Evolutionary conservation across 192 early-diverging fungal species (phyloP).

Genomic region (Coemansia sp.): DNA sequence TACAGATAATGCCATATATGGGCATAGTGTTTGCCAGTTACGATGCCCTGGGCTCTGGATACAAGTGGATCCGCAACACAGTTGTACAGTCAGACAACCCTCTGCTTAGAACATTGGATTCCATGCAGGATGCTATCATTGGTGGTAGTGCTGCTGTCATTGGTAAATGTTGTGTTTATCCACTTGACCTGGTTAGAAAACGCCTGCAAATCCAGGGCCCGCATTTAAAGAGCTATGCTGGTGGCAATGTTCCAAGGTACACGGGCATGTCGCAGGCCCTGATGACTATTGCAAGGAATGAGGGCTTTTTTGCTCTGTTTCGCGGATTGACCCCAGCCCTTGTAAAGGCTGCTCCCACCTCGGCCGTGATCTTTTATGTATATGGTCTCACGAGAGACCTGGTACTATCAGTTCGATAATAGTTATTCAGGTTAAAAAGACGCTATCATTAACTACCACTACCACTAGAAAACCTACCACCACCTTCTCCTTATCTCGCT

Average conservation of each 20-base stretch:
- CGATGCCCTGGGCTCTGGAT: slow-evolving; percentile 54
- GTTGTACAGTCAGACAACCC: background rate
- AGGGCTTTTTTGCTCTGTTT: slow-evolving; percentile 83
- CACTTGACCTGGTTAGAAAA: slow-evolving; percentile 83
- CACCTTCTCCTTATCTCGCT: too few relatives aligned
- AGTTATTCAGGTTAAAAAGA: too few relatives aligned
- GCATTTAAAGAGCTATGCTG: slow-evolving; percentile 55
- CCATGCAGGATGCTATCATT: slow-evolving; percentile 62
- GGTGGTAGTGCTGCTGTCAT: slow-evolving; percentile 79
- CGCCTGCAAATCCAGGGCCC: slow-evolving; percentile 81
- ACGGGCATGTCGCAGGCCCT: slow-evolving; percentile 60
- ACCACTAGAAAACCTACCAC: too few relatives aligned
- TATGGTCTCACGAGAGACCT: slow-evolving; percentile 63
- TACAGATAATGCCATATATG: slow-evolving; percentile 96
- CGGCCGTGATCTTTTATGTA: slow-evolving; percentile 86
- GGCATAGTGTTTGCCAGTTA: slow-evolving; percentile 85
- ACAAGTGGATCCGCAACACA: slow-evolving; percentile 26
- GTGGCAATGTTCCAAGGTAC: slow-evolving; percentile 65
- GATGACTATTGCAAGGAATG: slow-evolving; percentile 61
- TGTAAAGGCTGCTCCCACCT: slow-evolving; percentile 81
- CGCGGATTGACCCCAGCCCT: slow-evolving; percentile 82
- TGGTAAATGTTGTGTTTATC: slow-evolving; percentile 84
- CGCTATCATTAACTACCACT: too few relatives aligned
- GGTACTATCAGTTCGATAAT: too few relatives aligned
- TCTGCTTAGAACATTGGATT: slow-evolving; percentile 5